Conservation (phyloP, 306 rosid species). For the Corylus heterophylla region DNA sequence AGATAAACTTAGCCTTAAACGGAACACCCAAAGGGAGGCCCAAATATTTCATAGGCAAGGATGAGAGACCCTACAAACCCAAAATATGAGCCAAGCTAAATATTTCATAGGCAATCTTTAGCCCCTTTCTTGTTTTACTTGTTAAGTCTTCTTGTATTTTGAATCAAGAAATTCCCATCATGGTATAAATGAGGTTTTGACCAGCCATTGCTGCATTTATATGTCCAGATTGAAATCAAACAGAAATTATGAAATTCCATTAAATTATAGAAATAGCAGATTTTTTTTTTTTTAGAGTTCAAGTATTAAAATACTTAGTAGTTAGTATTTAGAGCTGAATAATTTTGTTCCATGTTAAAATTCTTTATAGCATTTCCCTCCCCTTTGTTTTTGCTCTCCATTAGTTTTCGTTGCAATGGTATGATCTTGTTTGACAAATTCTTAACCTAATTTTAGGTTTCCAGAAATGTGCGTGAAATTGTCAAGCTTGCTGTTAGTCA, state of each 20-base stretch:
- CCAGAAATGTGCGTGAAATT: slow-evolving; percentile 81
- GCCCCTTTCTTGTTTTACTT: not conserved
- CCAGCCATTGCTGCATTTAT: not conserved
- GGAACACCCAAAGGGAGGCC: no score
- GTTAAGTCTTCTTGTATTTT: not conserved
- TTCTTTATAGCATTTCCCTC: slow-evolving; percentile 3
- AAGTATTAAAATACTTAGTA: not conserved
- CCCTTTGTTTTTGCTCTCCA: not conserved
- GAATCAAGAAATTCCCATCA: not conserved
- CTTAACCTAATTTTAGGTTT: slow-evolving; percentile 49
- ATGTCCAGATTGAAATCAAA: not conserved
- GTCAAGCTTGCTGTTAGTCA: slow-evolving; percentile 86
- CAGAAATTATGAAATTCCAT: not conserved
- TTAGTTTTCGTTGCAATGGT: slow-evolving; percentile 2
- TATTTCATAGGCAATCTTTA: no score
- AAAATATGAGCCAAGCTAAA: no score
- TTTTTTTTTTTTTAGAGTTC: not conserved
- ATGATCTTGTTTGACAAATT: slow-evolving; percentile 21
- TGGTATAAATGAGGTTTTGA: not conserved
- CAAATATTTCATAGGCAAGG: no score
- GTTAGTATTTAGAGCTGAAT: not conserved
- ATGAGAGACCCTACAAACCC: no score
- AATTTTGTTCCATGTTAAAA: not conserved
- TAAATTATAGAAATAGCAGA: not conserved
- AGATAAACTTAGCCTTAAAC: no score